Base-by-base conservation (phyloP, 345 rosid genomes). In the Salix suchowensis region DNA sequence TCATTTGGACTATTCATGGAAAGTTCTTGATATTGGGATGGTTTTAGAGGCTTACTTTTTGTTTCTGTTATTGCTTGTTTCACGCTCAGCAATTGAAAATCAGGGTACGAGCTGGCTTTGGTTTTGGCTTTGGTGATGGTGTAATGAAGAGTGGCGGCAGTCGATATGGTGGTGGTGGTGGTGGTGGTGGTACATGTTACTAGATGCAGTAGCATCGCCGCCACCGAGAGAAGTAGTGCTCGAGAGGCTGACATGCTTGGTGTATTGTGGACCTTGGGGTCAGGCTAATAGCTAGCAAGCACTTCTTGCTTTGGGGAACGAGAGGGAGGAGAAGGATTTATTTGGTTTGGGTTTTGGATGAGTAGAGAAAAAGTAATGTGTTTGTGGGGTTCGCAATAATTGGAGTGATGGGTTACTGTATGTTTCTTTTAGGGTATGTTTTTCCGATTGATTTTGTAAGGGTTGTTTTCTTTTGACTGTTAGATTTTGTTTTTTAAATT, bases 11-110 rank as follows among this genome's bases (percentile, higher is more conserved):
- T 42, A 15, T 46, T 70, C 23, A 67, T 70, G 60, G 81, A 42
- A 70, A 36, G 76, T 76, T 84, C 79, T n/a, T 81, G 80, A 70
- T 54, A 67, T 78, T 84, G 79, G 75, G 82, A 72, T 78, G 81
- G 74, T 32, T 73, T 77, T 40, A 64, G 32, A 42, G 85, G 84
- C 76, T 68, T 68, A 36, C 71, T 50, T 16, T 44, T 74, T 13
- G 86, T 46, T 23, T 15, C 81, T 4, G 80, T 32, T 36, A 89
- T 75, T 15, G 89, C 73, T 40, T 84, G 79, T 28, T 81, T 81
- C 10, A 85, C 80, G 58, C 92, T 82, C n/a, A 90, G 55, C 81
- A 64, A 74, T 74, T 89, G 88, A 74, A 87, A 87, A 76, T 85
- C 76, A 14, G 94, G 89, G 86, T 81, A 84, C 0, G 84, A 79